A percentile compares a stretch with the other conserved stretches of the same genome.
These are phyloP conservation scores for Silene uniflora DNA, from an alignment of 148 eudicot species.

Conservation along the genomic window DNA sequence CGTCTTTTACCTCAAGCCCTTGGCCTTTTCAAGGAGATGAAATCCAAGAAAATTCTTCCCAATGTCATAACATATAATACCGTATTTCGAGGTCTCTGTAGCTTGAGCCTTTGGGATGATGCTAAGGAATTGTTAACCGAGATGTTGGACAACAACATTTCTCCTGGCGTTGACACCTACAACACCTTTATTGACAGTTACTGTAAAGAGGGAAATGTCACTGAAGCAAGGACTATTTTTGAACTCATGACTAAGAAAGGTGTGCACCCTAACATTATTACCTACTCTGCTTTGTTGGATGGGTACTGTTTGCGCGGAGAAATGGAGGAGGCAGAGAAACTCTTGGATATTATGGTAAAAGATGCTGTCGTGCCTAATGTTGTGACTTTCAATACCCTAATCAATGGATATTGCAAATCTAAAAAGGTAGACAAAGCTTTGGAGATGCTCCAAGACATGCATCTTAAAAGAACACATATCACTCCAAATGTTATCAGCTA, in stretches of 20 bases:
- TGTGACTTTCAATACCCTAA: no score
- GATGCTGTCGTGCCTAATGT: slow-evolving; percentile 1
- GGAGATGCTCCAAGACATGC: no score
- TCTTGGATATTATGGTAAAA: slow-evolving; percentile 2
- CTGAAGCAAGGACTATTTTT: no score
- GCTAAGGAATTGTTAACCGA: background rate
- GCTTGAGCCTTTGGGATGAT: slow-evolving; percentile 1
- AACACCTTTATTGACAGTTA: no score
- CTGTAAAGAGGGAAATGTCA: no score
- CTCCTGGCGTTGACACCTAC: background rate
- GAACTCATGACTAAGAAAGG: no score
- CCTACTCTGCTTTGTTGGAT: no score
- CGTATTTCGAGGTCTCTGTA: background rate
- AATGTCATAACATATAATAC: slow-evolving; percentile 1
- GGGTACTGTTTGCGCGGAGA: no score
- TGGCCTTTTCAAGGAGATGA: background rate
- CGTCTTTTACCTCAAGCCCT: background rate
- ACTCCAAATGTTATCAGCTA: slow-evolving; percentile 2
- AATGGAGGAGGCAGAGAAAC: background rate
- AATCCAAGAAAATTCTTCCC: background rate
- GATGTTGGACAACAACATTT: background rate
- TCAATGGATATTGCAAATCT: slow-evolving; percentile 20
- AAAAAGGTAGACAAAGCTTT: no score
- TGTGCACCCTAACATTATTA: no score
- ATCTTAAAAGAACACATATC: no score